phyloP scores from a whole-genome alignment of 805 yeast genomes.

The Myxozyma geophila region DNA sequence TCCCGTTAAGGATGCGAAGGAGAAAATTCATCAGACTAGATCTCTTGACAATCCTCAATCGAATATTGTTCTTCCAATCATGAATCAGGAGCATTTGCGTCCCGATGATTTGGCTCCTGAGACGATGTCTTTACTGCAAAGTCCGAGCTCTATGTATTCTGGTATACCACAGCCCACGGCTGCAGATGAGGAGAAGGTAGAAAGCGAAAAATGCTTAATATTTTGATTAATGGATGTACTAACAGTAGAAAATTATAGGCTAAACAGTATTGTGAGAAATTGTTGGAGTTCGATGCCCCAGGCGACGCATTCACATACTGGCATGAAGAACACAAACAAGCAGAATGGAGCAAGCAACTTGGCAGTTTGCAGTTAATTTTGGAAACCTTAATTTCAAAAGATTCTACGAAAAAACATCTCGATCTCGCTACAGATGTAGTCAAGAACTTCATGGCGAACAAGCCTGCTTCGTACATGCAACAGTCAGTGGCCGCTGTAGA shows the following conservation, averaged over 20 bases:
- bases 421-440: background rate
- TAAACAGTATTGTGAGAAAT: background rate
- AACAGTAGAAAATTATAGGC: background rate
- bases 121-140: conserved; percentile 2
- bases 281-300: background rate
- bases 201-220: too few relatives aligned
- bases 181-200: background rate
- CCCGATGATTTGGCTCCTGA: background rate
- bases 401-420: background rate
- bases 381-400: background rate
- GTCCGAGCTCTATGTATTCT: background rate
- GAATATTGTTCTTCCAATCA: conserved; percentile 12
- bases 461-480: background rate
- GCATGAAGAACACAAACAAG: background rate
- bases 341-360: background rate
- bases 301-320: background rate
- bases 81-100: background rate
- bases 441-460: background rate
- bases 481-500: background rate
- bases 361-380: background rate
- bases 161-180: background rate
- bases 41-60: background rate
- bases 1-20: conserved; percentile 6
- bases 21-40: conserved; percentile 11
- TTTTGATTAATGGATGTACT: background rate